Base-by-base conservation (phyloP, 768 basidiomycete genomes). In the Auriscalpium orientale region DNA sequence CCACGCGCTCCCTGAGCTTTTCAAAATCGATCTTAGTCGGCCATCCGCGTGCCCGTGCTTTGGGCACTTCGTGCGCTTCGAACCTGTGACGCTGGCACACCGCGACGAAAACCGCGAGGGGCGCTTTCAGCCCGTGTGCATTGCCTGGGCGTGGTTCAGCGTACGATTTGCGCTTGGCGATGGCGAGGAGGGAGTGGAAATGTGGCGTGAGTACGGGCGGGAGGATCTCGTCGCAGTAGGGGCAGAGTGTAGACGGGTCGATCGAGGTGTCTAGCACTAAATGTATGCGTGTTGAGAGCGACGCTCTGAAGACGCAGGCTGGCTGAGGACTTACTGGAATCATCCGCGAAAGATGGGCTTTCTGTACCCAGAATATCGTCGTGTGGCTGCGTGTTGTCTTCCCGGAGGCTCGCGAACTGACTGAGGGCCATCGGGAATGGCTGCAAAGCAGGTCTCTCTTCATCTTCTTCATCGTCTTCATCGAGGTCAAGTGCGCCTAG, bases 71-170 rank as follows among this genome's bases (percentile, higher is more conserved):
- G 54, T 84, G 71, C 18, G 75, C 79, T 69, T 93, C 91, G 59
- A 91, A 91, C 8, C 79, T 77, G 70, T 93, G 91, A 4, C 89
- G 78, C 62, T 87, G 85, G 64, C 91, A 93, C 0, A 87, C 79
- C 3, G 76, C 74, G 46, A 87, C 78, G 62, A 84, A 93, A 10
- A 75, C 69, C 0, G 77, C 70, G 48, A 79, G 65, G 0, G 74
- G 67, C 4, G 79, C 79, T 43, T 67, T 73, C 51, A 90, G 72
- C 4, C 89, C 91, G 12, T 81, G 70, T 8, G 82, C 77, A 62
- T 93, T 93, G 9, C 76, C 73, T 2, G 82, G 83, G 5, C 91
- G 83, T 8, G 84, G 78, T 56, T 88, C 85, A 2, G 70, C 72
- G 51, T 67, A 63, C 0, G 90, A 87, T 62, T 80, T 83, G 38